Evolutionary conservation across 2,329 filamentous ascomycete species (phyloP).

Genomic region (Lecanicillium sp.): DNA sequence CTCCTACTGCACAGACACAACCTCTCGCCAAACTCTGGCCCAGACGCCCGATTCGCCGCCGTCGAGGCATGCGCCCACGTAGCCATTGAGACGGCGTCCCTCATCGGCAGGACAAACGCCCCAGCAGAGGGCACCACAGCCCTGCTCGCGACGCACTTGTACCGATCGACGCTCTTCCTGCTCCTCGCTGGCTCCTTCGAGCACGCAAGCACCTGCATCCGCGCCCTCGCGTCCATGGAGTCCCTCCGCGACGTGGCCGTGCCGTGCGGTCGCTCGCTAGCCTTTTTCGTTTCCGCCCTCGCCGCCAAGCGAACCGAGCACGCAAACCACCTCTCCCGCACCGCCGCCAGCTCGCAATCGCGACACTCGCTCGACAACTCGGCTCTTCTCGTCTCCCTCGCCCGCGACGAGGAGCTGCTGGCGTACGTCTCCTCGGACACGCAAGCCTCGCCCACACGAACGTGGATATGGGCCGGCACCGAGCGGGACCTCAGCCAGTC

Average conservation of each 20-base stretch:
- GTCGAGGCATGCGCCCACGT: slow-evolving; percentile 69
- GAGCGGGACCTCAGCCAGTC: slow-evolving; percentile 37
- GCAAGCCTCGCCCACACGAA: slow-evolving; percentile 67
- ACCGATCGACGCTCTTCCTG: slow-evolving; percentile 77
- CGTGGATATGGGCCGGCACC: slow-evolving; percentile 74
- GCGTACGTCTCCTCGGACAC: slow-evolving; percentile 81
- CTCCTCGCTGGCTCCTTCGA: slow-evolving; percentile 67
- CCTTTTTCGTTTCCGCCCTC: slow-evolving; percentile 70
- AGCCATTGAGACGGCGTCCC: slow-evolving; percentile 69
- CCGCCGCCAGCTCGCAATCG: slow-evolving; percentile 23
- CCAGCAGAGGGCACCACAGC: slow-evolving; percentile 61
- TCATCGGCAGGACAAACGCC: slow-evolving; percentile 59
- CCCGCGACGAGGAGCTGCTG: slow-evolving; percentile 76
- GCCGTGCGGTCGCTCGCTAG: slow-evolving; percentile 72
- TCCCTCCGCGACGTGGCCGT: slow-evolving; percentile 64
- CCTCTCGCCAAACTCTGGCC: slow-evolving; percentile 62
- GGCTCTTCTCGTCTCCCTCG: slow-evolving; percentile 23
- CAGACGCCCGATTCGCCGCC: slow-evolving; percentile 59
- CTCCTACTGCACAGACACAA: slow-evolving; percentile 86
- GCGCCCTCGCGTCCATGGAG: slow-evolving; percentile 63
- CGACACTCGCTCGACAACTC: slow-evolving; percentile 23
- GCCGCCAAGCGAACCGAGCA: slow-evolving; percentile 45
- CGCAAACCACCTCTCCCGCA: slow-evolving; percentile 27
- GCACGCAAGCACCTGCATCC: slow-evolving; percentile 64
- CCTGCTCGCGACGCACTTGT: slow-evolving; percentile 75